Base-by-base conservation (phyloP, 2,329 filamentous ascomycete species). In the Alternaria sp. region DNA sequence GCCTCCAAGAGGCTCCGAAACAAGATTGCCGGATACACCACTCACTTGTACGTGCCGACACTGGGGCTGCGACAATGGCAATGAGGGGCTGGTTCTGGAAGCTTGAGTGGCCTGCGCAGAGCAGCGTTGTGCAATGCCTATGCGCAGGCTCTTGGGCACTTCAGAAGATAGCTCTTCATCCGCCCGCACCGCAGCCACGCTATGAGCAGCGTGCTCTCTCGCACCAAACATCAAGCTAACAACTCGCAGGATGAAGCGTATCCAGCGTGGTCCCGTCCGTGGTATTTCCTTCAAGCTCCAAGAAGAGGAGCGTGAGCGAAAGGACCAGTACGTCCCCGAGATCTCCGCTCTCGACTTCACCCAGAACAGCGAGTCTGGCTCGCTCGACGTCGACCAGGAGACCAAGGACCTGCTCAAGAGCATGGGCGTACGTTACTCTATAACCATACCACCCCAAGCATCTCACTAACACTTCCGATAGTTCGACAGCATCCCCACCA, bases 261-360 rank as follows among this genome's bases (percentile, higher is more conserved):
- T 99, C 80, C 96, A 98, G 89, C 93, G 96, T 84, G 96, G 96
- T 74, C 96, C 96, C 74, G 96, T 99, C 85, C 96, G 96, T 80
- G 96, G 96, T 88, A 99, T 99, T 87, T 99, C 96, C 85, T 99
- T 99, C 94, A 99, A 99, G 90, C 93, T 99, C 68, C 96, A 99
- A 88, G 96, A 99, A 88, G 96, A 99, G 89, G 96, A 99, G 91
- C 93, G 96, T 89, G 96, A 99, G 88, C 92, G 96, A 84, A 99
- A 99, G 92, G 96, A 99, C 88, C 96, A 99, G 89, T 99, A 97
- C 88, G 96, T 99, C 74, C 96, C 96, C 81, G 96, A 99, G 87
- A 89, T 99, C 78, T 99, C 96, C 67, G 96, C 96, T 81, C 92
- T 99, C 83, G 96, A 99, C 89, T 97, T 97, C 88, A 90, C 91